Evolutionary conservation across 2,329 filamentous ascomycete species (phyloP).

Genomic region (Ceratocystis alfenasii): DNA sequence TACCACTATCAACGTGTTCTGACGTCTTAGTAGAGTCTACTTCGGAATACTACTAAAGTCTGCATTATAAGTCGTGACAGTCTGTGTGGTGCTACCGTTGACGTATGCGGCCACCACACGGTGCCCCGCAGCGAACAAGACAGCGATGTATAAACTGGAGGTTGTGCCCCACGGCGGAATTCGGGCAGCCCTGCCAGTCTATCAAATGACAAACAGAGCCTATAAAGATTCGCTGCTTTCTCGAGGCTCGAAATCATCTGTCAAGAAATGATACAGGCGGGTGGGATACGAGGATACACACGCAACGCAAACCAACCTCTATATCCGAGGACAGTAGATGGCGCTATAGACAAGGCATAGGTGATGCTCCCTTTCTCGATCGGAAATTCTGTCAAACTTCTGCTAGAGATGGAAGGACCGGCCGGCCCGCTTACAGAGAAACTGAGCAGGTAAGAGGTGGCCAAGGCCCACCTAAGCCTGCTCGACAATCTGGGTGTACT

Average conservation of each 20-base stretch:
- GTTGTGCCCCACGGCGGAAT: not conserved
- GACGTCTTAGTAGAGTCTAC: too few relatives aligned
- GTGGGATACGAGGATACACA: not conserved
- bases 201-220: not conserved
- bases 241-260: not conserved
- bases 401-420: not conserved
- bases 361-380: not conserved
- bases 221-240: not conserved
- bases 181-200: not conserved
- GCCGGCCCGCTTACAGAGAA: not conserved
- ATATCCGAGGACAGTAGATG: not conserved
- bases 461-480: not conserved
- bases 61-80: too few relatives aligned
- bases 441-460: not conserved
- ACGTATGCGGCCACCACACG: too few relatives aligned
- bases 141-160: too few relatives aligned
- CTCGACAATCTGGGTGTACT: not conserved
- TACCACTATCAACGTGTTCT: too few relatives aligned
- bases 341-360: not conserved
- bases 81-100: too few relatives aligned
- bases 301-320: not conserved
- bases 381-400: not conserved
- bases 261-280: not conserved
- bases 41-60: too few relatives aligned
- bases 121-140: too few relatives aligned